Percentiles rank a stretch among this genome's conserved stretches.
These are phyloP conservation scores for Hamigera avellanea DNA, from an alignment of 495 filamentous ascomycete genomes.

Conservation along the genomic window DNA sequence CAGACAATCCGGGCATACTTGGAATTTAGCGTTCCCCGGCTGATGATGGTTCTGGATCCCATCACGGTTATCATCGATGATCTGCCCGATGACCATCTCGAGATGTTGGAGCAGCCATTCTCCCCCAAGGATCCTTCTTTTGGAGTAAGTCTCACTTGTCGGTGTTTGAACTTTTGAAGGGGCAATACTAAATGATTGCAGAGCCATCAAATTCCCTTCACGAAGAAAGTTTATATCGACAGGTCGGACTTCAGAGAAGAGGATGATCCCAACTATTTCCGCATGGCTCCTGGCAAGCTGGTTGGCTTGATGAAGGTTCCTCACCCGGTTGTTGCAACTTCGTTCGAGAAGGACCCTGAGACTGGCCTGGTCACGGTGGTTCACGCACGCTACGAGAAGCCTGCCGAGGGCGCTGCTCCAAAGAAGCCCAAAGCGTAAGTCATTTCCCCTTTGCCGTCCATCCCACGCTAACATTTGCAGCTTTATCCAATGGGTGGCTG, in stretches of 20 bases:
- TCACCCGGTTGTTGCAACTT: constrained; percentile 69
- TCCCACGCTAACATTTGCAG: constrained; percentile 2
- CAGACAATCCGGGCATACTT: constrained; percentile 69
- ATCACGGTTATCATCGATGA: constrained; percentile 65
- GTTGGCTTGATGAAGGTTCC: constrained; percentile 81
- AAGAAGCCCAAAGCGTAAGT: constrained; percentile 72
- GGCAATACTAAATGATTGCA: constrained; percentile 2
- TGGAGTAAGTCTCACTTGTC: constrained; percentile 8
- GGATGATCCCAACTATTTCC: constrained; percentile 81
- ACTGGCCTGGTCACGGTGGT: constrained; percentile 51
- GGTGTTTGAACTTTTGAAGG: background rate
- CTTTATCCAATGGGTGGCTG: constrained; percentile 78
- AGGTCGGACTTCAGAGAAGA: constrained; percentile 82
- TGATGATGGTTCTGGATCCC: constrained; percentile 70
- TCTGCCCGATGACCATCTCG: constrained; percentile 51
- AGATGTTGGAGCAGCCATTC: constrained; percentile 57
- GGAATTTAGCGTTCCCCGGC: constrained; percentile 69
- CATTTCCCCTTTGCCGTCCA: too few relatives aligned
- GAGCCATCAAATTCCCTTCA: constrained; percentile 56
- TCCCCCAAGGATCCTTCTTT: constrained; percentile 54
- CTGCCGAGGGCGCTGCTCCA: constrained; percentile 31
- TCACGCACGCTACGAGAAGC: constrained; percentile 33
- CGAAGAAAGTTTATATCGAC: constrained; percentile 85
- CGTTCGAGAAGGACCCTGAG: constrained; percentile 57
- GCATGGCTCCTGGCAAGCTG: constrained; percentile 78